Percentiles rank a stretch among this genome's conserved stretches.
Conservation (phyloP, 2,329 filamentous ascomycete genomes). For the Nemania sp. region DNA sequence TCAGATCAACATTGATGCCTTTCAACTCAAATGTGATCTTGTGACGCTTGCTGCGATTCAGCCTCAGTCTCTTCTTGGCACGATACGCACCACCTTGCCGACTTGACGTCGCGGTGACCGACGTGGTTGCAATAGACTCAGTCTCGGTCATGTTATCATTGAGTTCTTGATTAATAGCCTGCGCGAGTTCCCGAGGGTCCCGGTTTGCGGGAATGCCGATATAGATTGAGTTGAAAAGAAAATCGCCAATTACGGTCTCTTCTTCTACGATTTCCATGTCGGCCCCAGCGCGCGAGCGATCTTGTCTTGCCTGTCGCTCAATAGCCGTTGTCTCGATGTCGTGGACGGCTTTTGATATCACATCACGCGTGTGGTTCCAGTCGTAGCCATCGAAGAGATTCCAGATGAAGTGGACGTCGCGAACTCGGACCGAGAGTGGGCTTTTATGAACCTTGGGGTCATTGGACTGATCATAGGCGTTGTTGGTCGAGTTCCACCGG, state of each 20-base stretch:
- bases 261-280: conserved; percentile 76
- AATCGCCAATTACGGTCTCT: conserved; percentile 88
- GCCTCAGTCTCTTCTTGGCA: conserved; percentile 66
- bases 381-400: conserved; percentile 98
- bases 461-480: conserved; percentile 72
- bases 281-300: conserved; percentile 58
- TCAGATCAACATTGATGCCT: conserved; percentile 80
- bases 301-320: conserved; percentile 67
- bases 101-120: conserved; percentile 62
- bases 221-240: conserved; percentile 98
- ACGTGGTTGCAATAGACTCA: conserved; percentile 82
- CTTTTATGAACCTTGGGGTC: conserved; percentile 64
- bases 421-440: conserved; percentile 76
- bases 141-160: conserved; percentile 88
- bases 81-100: conserved; percentile 50
- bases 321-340: conserved; percentile 83
- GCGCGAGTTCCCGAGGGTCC: conserved; percentile 79
- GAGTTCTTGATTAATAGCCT: conserved; percentile 84
- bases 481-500: conserved; percentile 78
- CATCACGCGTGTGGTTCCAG: conserved; percentile 85
- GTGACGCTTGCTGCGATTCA: conserved; percentile 85
- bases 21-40: conserved; percentile 95
- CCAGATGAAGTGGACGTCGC: conserved; percentile 94
- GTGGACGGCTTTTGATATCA: conserved; percentile 85
- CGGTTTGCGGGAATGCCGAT: conserved; percentile 88